Evolutionary conservation across 305 asterid genomes (phyloP), one percentile per base, ranked within the genome.

Genomic region (Fraxinus platypoda): DNA sequence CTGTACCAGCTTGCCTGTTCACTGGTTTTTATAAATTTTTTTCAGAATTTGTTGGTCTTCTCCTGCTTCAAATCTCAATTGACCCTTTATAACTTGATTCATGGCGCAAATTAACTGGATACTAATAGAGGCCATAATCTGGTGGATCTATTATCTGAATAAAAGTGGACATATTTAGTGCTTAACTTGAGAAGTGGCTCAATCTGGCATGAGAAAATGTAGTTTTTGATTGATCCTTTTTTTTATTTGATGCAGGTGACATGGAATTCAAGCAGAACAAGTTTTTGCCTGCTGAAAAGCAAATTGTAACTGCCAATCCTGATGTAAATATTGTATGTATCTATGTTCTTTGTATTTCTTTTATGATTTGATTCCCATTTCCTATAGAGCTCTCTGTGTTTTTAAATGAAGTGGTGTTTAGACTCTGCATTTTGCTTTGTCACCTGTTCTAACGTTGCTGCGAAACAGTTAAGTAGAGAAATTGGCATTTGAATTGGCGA

Each of bases 251-350:
- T 89, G 83, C 93, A 95, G 99, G 99, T 82, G 99, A 95, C 85
- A 92, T 91, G 97, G 98, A 94, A 87, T 95, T 95, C 95, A 95
- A 95, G 94, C 99, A 92, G 90, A 95, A 95, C 85, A 95, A 92
- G 86, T 94, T 85, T 81, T 90, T 95, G 71, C 95, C 99, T 82
- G 93, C 97, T 12, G 98, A 94, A 81, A 94, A 89, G 85, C 98
- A 95, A 90, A 84, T 92, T 80, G 94, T 95, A 35, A 95, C 99
- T 6, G 99, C 99, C 84, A 88, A 83, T 87, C 99, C 99, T 68
- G 99, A 95, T 85, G 88, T 95, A 83, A 95, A 93, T 86, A 82
- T 77, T 57, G 99, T 95, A 90, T 1, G 93, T 54, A 43, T 82
- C 87, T 85, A 17, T 81, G 85, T 86, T 26, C 35, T 68, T 0